Evolutionary conservation across 139 green algal genomes (phyloP), one percentile per base, ranked within the genome.

Genomic region (Zygnema circumcarinatum): DNA sequence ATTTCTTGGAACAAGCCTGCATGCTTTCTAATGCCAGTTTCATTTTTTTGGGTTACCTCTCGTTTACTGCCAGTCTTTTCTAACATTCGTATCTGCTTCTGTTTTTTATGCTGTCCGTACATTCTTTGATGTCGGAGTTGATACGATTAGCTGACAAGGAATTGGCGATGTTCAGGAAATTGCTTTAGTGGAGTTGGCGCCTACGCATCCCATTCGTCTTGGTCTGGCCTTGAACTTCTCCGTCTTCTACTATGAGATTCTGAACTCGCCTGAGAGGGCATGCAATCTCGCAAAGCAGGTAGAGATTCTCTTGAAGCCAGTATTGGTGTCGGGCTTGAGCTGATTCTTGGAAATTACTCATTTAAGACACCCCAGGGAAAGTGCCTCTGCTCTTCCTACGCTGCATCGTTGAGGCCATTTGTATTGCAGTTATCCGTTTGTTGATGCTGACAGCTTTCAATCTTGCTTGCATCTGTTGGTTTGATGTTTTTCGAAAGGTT

Each of bases 171-270:
- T 72, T n/a, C 93, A 97, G 95, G 96, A 99, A 88, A 99, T 98
- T 69, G 97, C 97, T 1, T 86, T 98, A 33, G 93, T 95, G 32
- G 97, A 99, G 83, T 92, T 99, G 72, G 93, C 96, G 22, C 94
- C 96, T 29, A 99, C 97, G 25, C 97, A 99, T 93, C 97, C 97
- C 75, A 99, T 99, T 80, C 93, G 97, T 56, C 94, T 99, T 76
- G 97, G 97, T 68, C 94, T 99, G 79, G 97, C 97, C 2, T 94
- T 99, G 56, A 99, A 99, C 94, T 99, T 99, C 93, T 98, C 95
- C 16, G 97, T 99, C 7, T 99, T 99, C 92, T 99, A 99, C 94
- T 99, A 99, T 78, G 97, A 99, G 92, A 98, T 99, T 89, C 90
- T 99, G 41, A 99, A 99, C 94, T 98, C 96, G 21, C 97, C 97